Evolutionary conservation across 495 filamentous ascomycete genomes (phyloP).

Genomic region (Daldinia caldariorum): DNA sequence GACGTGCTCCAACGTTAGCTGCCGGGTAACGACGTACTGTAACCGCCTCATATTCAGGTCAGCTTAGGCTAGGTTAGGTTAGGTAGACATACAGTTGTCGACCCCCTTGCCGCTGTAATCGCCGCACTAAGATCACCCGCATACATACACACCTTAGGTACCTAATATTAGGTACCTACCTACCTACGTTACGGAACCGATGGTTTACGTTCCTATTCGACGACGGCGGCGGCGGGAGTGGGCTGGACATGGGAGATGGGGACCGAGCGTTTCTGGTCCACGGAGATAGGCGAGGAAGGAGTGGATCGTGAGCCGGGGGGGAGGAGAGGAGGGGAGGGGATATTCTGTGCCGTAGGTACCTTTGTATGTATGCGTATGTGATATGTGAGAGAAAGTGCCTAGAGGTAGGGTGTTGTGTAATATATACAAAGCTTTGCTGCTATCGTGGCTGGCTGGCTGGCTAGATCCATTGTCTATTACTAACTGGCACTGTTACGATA

Average conservation of each 20-base stretch:
- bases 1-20: too few species aligned
- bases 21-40: too few species aligned
- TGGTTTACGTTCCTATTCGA: background rate
- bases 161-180: too few species aligned
- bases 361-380: too few species aligned
- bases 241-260: background rate
- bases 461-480: background rate
- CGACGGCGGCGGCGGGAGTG: background rate
- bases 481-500: too few species aligned
- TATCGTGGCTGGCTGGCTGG: background rate
- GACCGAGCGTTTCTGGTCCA: background rate
- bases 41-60: background rate
- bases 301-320: background rate
- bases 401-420: background rate
- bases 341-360: too few species aligned
- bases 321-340: background rate
- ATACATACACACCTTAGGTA: background rate
- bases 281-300: background rate
- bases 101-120: background rate
- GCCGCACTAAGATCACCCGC: constrained; percentile 4
- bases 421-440: background rate
- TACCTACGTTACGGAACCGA: too few species aligned
- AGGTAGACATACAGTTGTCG: background rate
- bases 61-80: background rate
- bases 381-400: too few species aligned